phyloP scores from a whole-genome alignment of 441 rosid species.

The Cnidoscolus chayamansa region DNA sequence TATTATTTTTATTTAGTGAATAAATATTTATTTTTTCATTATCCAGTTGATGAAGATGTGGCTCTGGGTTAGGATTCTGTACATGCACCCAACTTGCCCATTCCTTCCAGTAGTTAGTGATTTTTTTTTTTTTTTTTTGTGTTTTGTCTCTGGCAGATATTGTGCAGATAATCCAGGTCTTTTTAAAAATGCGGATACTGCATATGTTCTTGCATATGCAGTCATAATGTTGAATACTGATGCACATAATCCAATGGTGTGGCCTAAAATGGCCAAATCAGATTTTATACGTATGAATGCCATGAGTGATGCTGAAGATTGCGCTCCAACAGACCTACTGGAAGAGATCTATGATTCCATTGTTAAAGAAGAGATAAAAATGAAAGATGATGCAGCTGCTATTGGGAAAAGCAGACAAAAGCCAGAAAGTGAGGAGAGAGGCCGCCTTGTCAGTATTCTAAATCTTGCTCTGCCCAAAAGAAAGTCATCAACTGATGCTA shows the following conservation, averaged over 20 bases:
- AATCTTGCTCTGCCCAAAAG: conserved; percentile 90
- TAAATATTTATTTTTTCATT: not conserved
- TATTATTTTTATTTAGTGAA: not conserved
- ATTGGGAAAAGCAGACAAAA: conserved; percentile 61
- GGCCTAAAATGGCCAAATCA: conserved; percentile 98
- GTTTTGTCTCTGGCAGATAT: conserved; percentile 61
- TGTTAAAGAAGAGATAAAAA: conserved; percentile 89
- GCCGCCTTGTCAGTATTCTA: conserved; percentile 83
- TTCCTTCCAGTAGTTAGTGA: conserved; percentile 11
- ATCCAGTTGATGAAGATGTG: not conserved
- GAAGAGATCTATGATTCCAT: conserved; percentile 98
- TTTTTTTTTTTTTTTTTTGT: conserved; percentile 25
- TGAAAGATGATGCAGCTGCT: conserved; percentile 75
- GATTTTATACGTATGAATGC: conserved; percentile 93
- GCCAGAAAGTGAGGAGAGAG: conserved; percentile 91
- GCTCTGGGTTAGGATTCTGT: not conserved
- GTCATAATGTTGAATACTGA: conserved; percentile 98
- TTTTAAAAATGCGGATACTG: conserved; percentile 96
- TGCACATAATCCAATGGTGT: conserved; percentile 97
- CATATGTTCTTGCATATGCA: conserved; percentile 99
- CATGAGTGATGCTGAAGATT: conserved; percentile 69
- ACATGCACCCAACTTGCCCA: conserved; percentile 5
- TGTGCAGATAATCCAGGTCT: conserved; percentile 96
- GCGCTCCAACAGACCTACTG: conserved; percentile 85
- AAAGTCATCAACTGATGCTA: conserved; percentile 66